Evolutionary conservation across 2,329 filamentous ascomycete species (phyloP).

Genomic region (Aspergillus vadensis): DNA sequence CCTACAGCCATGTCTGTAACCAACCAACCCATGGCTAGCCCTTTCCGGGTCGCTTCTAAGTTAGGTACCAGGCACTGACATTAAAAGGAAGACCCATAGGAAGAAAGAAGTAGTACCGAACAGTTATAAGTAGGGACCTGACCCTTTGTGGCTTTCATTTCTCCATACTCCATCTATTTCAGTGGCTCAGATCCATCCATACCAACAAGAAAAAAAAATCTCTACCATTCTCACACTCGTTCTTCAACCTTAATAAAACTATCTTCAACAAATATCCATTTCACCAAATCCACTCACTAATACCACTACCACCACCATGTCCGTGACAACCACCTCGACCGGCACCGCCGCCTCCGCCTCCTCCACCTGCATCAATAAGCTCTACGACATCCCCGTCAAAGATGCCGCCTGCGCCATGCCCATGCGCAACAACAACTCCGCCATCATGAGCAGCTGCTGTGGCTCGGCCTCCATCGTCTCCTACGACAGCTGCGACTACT

Average conservation of each 20-base stretch:
- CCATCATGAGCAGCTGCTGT: conserved; percentile 27
- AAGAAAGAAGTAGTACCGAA: neutral
- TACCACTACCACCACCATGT: conserved; percentile 4
- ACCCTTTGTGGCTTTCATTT: neutral
- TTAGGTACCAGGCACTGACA: neutral
- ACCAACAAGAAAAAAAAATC: too few species aligned
- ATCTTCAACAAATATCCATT: neutral
- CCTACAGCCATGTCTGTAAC: too few species aligned
- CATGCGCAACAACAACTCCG: conserved; percentile 22
- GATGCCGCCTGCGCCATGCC: conserved; percentile 30
- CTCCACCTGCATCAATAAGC: conserved; percentile 23
- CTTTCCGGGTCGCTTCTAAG: neutral
- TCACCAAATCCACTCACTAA: neutral
- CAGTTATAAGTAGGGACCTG: neutral
- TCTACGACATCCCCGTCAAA: conserved; percentile 27
- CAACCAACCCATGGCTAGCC: neutral
- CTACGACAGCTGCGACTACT: conserved; percentile 27
- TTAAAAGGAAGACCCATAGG: neutral
- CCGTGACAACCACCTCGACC: conserved; percentile 17
- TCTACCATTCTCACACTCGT: neutral
- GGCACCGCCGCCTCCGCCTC: conserved; percentile 19
- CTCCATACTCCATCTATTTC: neutral
- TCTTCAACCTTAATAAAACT: neutral
- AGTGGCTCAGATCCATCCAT: neutral
- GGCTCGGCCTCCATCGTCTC: conserved; percentile 22